A percentile compares a stretch with the other conserved stretches of the same genome.
Conservation (phyloP, 306 rosid species). For the barrel medic (Medicago truncatula) region MtrunA17r5.0-ANR NC_053044.1:270501-271000, state of each 20-base stretch:
- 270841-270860: neutral
- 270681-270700: neutral
- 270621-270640: neutral
- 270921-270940: neutral
- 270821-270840: neutral
- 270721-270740: neutral
- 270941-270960: no score
- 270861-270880: neutral
- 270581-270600: constrained; percentile 48
- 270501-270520: constrained; percentile 56
- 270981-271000: neutral
- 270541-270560: constrained; percentile 59
- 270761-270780: neutral
- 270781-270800: neutral
- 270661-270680: neutral
- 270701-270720: neutral
- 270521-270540: constrained; percentile 53
- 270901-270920: no score
- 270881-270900: neutral
- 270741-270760: neutral
- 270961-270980: neutral
- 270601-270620: neutral
- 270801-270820: neutral
- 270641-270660: neutral
- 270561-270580: constrained; percentile 59